Conservation (phyloP, 305 asterid species). For the Fraxinus angustifolia region DNA sequence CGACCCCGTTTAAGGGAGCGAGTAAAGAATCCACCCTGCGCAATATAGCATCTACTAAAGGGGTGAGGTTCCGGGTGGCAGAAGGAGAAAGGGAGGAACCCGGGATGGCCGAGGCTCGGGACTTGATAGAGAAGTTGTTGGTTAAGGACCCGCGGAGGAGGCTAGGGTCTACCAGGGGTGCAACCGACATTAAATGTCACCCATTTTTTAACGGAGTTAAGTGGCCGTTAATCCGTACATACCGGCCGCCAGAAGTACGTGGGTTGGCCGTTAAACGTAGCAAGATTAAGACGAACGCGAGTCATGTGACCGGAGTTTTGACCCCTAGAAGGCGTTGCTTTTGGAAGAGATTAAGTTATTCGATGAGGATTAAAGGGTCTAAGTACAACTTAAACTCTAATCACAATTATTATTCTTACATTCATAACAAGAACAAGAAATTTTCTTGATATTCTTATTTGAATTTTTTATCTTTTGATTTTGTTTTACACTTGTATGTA, state of each 20-base stretch:
- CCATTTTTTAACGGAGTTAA: slow-evolving; percentile 80
- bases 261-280: slow-evolving; percentile 62
- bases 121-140: slow-evolving; percentile 64
- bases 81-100: slow-evolving; percentile 32
- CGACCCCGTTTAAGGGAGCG: slow-evolving; percentile 82
- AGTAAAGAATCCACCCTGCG: slow-evolving; percentile 89
- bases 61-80: slow-evolving; percentile 46
- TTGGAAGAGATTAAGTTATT: slow-evolving; percentile 57
- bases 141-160: slow-evolving; percentile 76
- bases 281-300: slow-evolving; percentile 46
- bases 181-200: slow-evolving; percentile 90
- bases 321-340: slow-evolving; percentile 65
- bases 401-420: slow-evolving; percentile 57
- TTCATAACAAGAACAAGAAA: slow-evolving; percentile 35
- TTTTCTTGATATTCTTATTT: slow-evolving; percentile 22
- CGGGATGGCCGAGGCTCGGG: slow-evolving; percentile 57
- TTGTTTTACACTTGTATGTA: slow-evolving; percentile 14
- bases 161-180: slow-evolving; percentile 78
- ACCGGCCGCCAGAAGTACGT: slow-evolving; percentile 79
- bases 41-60: slow-evolving; percentile 69
- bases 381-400: slow-evolving; percentile 55
- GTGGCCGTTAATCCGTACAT: slow-evolving; percentile 85
- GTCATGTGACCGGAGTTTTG: slow-evolving; percentile 33
- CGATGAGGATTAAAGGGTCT: slow-evolving; percentile 57
- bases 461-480: not conserved